These are phyloP conservation scores for Amaranthus cruentus DNA, from an alignment of 148 eudicot genomes.

Conservation along the genomic window DNA sequence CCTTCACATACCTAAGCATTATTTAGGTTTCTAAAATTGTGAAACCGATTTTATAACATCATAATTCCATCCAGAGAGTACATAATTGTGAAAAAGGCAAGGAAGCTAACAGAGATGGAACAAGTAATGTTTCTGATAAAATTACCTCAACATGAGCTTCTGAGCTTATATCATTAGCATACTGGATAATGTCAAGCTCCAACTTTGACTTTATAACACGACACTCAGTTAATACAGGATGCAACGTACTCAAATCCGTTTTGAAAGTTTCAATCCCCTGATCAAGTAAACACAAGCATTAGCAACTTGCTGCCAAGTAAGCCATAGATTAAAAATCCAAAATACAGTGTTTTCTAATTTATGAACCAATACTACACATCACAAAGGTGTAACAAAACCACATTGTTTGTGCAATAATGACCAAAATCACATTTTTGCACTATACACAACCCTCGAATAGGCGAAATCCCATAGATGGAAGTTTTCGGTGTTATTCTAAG, in stretches of 20 bases:
- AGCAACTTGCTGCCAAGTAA: background rate
- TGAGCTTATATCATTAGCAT: constrained; percentile 92
- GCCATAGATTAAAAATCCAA: background rate
- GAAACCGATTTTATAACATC: too few species aligned
- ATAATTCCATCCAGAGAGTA: background rate
- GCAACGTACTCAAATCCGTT: constrained; percentile 62
- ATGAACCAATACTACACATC: too few species aligned
- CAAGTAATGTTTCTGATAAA: constrained; percentile 13
- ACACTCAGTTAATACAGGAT: constrained; percentile 89
- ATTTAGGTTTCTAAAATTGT: background rate
- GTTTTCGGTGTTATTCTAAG: background rate
- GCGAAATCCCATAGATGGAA: too few species aligned
- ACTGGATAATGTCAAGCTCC: constrained; percentile 86
- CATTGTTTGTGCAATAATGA: too few species aligned
- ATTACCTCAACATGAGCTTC: constrained; percentile 94
- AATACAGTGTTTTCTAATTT: background rate
- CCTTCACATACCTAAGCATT: background rate
- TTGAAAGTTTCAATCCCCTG: constrained; percentile 84
- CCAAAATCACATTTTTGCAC: too few species aligned
- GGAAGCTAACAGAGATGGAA: background rate
- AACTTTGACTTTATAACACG: constrained; percentile 77
- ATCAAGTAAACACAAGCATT: constrained; percentile 15
- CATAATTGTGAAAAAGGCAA: background rate
- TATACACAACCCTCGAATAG: too few species aligned
- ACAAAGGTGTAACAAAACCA: too few species aligned